A percentile compares a stretch with the other conserved stretches of the same genome.
Conservation (phyloP, 805 yeast species). For the Yamadazyma phyllophila region DNA sequence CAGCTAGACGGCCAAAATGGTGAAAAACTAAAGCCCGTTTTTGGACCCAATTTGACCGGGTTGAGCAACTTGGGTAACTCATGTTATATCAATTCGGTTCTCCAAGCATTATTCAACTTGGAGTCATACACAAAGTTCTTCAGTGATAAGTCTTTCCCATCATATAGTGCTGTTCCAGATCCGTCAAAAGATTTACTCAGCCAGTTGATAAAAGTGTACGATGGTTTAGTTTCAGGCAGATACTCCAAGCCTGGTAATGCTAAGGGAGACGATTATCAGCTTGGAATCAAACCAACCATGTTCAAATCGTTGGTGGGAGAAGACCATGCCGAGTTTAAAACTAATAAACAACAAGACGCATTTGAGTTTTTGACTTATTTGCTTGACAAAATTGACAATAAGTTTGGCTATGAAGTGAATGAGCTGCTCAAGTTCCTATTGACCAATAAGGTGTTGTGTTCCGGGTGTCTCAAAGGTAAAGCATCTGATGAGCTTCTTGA, state of each 20-base stretch:
- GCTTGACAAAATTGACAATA: slow-evolving; percentile 56
- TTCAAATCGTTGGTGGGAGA: slow-evolving; percentile 77
- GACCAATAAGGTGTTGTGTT: slow-evolving; percentile 61
- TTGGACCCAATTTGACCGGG: slow-evolving; percentile 80
- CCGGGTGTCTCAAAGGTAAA: slow-evolving; percentile 58
- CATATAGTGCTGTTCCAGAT: slow-evolving; percentile 24
- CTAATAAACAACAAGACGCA: slow-evolving; percentile 93
- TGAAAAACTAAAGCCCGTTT: slow-evolving; percentile 57
- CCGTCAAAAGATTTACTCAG: slow-evolving; percentile 68
- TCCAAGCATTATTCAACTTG: slow-evolving; percentile 65
- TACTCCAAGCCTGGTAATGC: slow-evolving; percentile 58
- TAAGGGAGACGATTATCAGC: slow-evolving; percentile 54
- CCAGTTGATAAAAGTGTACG: slow-evolving; percentile 75
- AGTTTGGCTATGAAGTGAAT: slow-evolving; percentile 46
- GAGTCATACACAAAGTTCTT: slow-evolving; percentile 39
- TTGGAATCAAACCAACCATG: slow-evolving; percentile 73
- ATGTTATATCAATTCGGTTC: slow-evolving; percentile 80
- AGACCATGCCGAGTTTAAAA: slow-evolving; percentile 76
- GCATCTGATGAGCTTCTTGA: slow-evolving; percentile 57
- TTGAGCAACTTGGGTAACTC: slow-evolving; percentile 89
- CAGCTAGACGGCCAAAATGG: slow-evolving; percentile 74
- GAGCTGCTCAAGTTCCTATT: slow-evolving; percentile 61
- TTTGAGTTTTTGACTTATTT: slow-evolving; percentile 80
- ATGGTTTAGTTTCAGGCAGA: slow-evolving; percentile 74
- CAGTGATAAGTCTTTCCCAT: slow-evolving; percentile 30